Conservation (phyloP, 2,329 filamentous ascomycete species). For the Coniochaeta prunicola region DNA sequence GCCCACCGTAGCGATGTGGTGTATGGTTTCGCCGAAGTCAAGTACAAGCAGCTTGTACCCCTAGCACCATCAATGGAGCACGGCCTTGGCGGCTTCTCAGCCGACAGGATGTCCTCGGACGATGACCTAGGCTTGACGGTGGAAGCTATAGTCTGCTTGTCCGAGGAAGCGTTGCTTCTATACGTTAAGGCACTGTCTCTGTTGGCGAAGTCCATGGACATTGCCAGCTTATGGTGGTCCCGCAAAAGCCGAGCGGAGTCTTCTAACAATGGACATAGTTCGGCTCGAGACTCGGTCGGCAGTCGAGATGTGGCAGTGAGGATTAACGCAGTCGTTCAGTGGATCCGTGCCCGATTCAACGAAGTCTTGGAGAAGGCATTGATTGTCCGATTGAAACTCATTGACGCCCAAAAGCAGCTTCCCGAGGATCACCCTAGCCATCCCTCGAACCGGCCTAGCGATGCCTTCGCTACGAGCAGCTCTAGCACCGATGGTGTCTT, state of each 20-base stretch:
- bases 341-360: slow-evolving; percentile 91
- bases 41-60: slow-evolving; percentile 94
- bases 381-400: slow-evolving; percentile 79
- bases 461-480: slow-evolving; percentile 45
- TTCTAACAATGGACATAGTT: slow-evolving; percentile 31
- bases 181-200: slow-evolving; percentile 92
- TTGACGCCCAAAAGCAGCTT: slow-evolving; percentile 77
- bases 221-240: slow-evolving; percentile 87
- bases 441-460: slow-evolving; percentile 65
- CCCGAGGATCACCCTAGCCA: slow-evolving; percentile 82
- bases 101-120: slow-evolving; percentile 44
- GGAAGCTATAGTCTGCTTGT: slow-evolving; percentile 79
- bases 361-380: slow-evolving; percentile 96
- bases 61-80: slow-evolving; percentile 72
- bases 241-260: slow-evolving; percentile 64
- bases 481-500: slow-evolving; percentile 71
- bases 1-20: slow-evolving; percentile 93
- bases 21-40: slow-evolving; percentile 96
- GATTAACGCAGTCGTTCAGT: slow-evolving; percentile 92
- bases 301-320: slow-evolving; percentile 53
- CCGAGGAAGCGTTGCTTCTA: slow-evolving; percentile 89
- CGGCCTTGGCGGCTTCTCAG: slow-evolving; percentile 55
- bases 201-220: slow-evolving; percentile 90
- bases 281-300: slow-evolving; percentile 31
- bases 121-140: slow-evolving; percentile 75